Evolutionary conservation across 495 filamentous ascomycete genomes (phyloP), one percentile per base, ranked within the genome.

Genomic region (Neurospora tetraspora): DNA sequence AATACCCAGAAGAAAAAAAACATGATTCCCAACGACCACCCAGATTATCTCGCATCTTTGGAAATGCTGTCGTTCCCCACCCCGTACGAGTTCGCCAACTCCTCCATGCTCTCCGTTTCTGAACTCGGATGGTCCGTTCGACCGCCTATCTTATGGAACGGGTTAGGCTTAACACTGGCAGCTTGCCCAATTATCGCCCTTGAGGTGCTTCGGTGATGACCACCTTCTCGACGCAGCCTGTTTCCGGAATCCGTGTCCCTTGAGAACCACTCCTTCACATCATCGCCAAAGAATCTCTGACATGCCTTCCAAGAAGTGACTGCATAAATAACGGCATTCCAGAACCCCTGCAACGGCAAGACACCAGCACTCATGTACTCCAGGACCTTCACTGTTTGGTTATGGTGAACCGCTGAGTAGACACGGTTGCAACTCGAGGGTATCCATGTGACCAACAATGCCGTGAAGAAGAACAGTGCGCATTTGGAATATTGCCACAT

Each of bases 401-500:
- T 82, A 0, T 84, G 82, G 76, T 90, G 81, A 7, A 89, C 83
- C 20, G 94, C 78, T 18, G 86, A 87, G 80, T 92, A 94, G 34
- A 94, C 87, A 27, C 94, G 86, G 79, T 96, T 96, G 71, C 89
- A 85, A 23, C 90, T 92, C 1, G 93, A 94, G 1, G 94, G 94
- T 6, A 94, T 89, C 93, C 94, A 97, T 23, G 93, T 94, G 43
- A 95, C 87, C 43, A 94, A 83, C 70, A 97, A 84, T 0, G 92
- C 92, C 14, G 90, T 84, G 78, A 96, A 96, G 83, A 96, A 96
- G n/a, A 96, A 84, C 76, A 95, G 87, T 0, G 93, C 90, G 71
- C 92, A 94, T 72, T 94, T 94, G 68, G 88, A 90, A 78, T 96
- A 97, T 0, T 90, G 89, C 90, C 90, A 94, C 4, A 90, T 89